A percentile compares a stretch with the other conserved stretches of the same genome.
Conservation (phyloP, 176 grass and related monocot species). For the Musa schizocarpa region DNA sequence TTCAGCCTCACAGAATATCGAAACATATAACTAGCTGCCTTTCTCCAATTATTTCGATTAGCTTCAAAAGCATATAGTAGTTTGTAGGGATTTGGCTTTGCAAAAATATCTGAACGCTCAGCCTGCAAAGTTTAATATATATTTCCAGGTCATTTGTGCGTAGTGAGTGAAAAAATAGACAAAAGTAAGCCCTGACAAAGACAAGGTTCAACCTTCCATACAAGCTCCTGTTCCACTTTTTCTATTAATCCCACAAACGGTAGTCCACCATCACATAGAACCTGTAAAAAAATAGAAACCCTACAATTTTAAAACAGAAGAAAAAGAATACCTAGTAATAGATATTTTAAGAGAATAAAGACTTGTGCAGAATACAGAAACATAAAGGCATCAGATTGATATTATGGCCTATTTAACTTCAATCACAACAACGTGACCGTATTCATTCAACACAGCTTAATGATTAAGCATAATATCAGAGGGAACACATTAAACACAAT, state of each 20-base stretch:
- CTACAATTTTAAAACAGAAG: not conserved
- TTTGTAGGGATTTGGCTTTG: slow-evolving; percentile 82
- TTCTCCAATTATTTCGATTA: slow-evolving; percentile 90
- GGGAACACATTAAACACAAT: no score
- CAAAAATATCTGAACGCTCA: slow-evolving; percentile 75
- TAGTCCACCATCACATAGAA: slow-evolving; percentile 77
- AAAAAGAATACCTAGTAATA: not conserved
- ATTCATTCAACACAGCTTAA: no score
- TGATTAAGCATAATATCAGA: no score
- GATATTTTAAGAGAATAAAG: not conserved
- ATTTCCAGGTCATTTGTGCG: not conserved
- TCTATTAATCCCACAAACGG: slow-evolving; percentile 83
- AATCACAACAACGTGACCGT: no score
- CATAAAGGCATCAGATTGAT: not conserved
- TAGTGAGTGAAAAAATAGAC: not conserved
- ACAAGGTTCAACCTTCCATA: slow-evolving; percentile 55
- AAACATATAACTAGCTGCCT: slow-evolving; percentile 87
- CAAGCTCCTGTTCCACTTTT: slow-evolving; percentile 93
- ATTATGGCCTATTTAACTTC: no score
- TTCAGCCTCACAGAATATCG: slow-evolving; percentile 73
- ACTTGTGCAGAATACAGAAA: not conserved
- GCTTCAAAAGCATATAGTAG: slow-evolving; percentile 94
- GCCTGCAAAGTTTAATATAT: slow-evolving; percentile 36
- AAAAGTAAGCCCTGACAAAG: not conserved
- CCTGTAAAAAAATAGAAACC: slow-evolving; percentile 30